Evolutionary conservation across 306 rosid species (phyloP), one percentile per base, ranked within the genome.

Genomic region (Spatholobus suberectus): DNA sequence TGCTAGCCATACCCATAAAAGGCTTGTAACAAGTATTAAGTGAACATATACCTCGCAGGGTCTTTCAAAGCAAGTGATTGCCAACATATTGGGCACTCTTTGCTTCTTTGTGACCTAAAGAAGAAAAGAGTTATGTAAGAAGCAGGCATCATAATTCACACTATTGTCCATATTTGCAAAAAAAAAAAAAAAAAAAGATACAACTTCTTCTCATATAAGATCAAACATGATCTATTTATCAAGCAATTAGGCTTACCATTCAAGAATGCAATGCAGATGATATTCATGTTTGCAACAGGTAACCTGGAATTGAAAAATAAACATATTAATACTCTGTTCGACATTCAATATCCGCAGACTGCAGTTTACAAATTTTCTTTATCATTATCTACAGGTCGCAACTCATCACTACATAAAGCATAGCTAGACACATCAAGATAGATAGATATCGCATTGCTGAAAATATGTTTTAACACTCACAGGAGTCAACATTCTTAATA

Each of bases 201-300:
- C 5, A 3, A 14, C 29, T 65, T 3, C 8, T 34, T 68, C 51
- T 24, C 59, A 38, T 17, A 4, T 52, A 37, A 37, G 69, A 51
- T 24, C 24, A 61, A 83, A 49, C 17, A 46, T 2, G 38, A 72
- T 65, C 34, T 40, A 54, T 67, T 59, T 29, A 66, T 13, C 38
- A 41, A 43, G 58, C 70, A 37, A 76, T 41, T 44, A 54, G 55
- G 61, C 86, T 77, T 86, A 96, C 99, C 99, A 96, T 87, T 96
- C 98, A 72, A 96, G 91, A 81, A 96, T 96, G 85, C 99, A 96
- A 55, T 93, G 99, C 83, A 96, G 91, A 85, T 96, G 98, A 84
- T 93, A 96, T 80, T 96, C 98, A 75, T 96, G 98, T 73, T 90
- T 96, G 96, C 99, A 96, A 86, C 83, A 84, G 58, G 99, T 96